Evolutionary conservation across 2,329 filamentous ascomycete species (phyloP).

Genomic region (Ceratocystis albifundus): DNA sequence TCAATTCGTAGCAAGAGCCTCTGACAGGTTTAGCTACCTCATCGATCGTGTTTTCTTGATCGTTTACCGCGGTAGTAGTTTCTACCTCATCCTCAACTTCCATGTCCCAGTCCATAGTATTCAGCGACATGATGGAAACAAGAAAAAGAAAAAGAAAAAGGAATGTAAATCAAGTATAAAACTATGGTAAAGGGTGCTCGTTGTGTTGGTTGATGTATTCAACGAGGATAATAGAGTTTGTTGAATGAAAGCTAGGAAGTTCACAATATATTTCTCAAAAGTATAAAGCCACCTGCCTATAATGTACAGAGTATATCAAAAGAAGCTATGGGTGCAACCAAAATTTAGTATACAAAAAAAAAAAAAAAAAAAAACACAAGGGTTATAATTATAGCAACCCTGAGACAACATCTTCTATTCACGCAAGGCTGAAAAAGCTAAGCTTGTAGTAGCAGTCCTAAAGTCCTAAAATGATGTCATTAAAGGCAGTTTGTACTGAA

Average conservation of each 20-base stretch:
- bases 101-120: slow-evolving; percentile 55
- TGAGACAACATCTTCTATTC: background rate
- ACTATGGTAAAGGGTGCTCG: background rate
- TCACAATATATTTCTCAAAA: no score
- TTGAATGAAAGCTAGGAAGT: background rate
- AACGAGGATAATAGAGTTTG: background rate
- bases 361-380: background rate
- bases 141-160: background rate
- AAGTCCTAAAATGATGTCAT: background rate
- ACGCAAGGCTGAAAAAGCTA: background rate
- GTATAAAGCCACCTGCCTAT: no score
- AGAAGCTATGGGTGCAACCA: no score
- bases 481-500: background rate
- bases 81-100: slow-evolving; percentile 56
- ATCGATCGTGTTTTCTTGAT: background rate
- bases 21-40: background rate
- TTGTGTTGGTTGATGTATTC: background rate
- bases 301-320: no score
- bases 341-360: background rate
- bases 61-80: slow-evolving; percentile 22
- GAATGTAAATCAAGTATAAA: background rate
- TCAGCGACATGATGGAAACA: slow-evolving; percentile 27
- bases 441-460: background rate
- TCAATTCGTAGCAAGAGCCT: background rate
- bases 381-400: background rate